These are phyloP conservation scores for Oleoguttula mirabilis DNA, from an alignment of 495 filamentous ascomycete genomes.

Conservation along the genomic window DNA sequence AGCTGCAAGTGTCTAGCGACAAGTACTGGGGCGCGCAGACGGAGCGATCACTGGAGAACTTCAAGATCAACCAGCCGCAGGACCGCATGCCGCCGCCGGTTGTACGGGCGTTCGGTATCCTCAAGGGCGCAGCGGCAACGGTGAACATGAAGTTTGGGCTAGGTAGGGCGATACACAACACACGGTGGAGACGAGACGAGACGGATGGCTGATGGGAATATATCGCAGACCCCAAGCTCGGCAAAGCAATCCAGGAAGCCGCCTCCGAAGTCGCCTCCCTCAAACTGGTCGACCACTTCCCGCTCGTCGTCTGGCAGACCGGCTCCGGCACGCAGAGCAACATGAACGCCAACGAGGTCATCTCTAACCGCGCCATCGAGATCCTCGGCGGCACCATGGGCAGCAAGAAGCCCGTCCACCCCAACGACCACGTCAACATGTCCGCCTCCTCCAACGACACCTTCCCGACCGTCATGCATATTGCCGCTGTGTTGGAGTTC, in stretches of 20 bases:
- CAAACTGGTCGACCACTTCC: conserved; percentile 96
- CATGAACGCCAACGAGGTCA: conserved; percentile 99
- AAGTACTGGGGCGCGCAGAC: conserved; percentile 99
- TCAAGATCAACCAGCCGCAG: conserved; percentile 97
- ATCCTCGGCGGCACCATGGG: conserved; percentile 90
- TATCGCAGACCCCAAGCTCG: conserved; percentile 68
- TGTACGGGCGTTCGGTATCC: conserved; percentile 85
- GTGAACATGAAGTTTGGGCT: conserved; percentile 95
- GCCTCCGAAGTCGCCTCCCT: conserved; percentile 85
- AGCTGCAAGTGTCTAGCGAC: conserved; percentile 78
- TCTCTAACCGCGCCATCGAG: conserved; percentile 98
- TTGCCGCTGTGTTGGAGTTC: conserved; percentile 88
- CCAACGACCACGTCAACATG: conserved; percentile 99
- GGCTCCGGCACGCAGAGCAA: conserved; percentile 98
- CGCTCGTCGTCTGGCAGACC: conserved; percentile 97
- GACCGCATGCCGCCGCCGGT: conserved; percentile 95
- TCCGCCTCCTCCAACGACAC: conserved; percentile 97
- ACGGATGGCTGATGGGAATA: conserved; percentile 10
- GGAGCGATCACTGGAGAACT: conserved; percentile 92
- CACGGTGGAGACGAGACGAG: background rate
- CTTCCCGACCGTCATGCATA: conserved; percentile 99
- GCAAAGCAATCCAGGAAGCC: conserved; percentile 86
- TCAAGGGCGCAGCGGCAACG: conserved; percentile 90
- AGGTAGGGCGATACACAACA: conserved; percentile 44
- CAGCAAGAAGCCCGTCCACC: conserved; percentile 94